Evolutionary conservation across 495 filamentous ascomycete species (phyloP).

Genomic region (Penicillium dipodomyicola): DNA sequence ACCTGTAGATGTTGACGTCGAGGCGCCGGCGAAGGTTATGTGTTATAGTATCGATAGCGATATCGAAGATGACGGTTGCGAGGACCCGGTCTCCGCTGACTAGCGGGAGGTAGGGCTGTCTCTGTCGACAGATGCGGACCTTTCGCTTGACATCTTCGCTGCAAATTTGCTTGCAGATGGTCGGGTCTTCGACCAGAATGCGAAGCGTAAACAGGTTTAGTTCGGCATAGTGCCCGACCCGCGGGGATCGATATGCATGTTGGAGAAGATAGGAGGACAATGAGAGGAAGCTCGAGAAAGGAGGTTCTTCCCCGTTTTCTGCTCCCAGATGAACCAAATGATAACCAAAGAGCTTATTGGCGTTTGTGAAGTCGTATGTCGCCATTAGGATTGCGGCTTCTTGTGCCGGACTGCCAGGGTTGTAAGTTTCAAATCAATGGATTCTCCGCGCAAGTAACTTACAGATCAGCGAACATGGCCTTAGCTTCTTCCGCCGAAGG

Average conservation of each 20-base stretch:
- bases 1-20: conserved; percentile 81
- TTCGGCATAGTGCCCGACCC: conserved; percentile 76
- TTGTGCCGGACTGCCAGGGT: conserved; percentile 61
- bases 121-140: conserved; percentile 85
- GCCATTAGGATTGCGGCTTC: conserved; percentile 77
- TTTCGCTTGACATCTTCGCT: conserved; percentile 71
- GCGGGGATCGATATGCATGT: conserved; percentile 80
- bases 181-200: conserved; percentile 82
- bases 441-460: conserved; percentile 27
- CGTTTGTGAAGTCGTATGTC: conserved; percentile 88
- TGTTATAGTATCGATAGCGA: conserved; percentile 84
- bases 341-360: conserved; percentile 93
- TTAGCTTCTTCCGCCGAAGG: conserved; percentile 71
- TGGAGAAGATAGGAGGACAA: conserved; percentile 89
- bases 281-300: conserved; percentile 81
- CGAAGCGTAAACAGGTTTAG: conserved; percentile 80
- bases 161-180: conserved; percentile 80
- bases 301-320: conserved; percentile 65
- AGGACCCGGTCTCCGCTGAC: conserved; percentile 67
- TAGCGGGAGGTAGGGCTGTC: conserved; percentile 81
- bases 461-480: conserved; percentile 69
- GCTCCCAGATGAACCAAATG: conserved; percentile 65
- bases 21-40: conserved; percentile 87
- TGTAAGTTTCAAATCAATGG: conserved; percentile 24
- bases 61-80: conserved; percentile 74